Evolutionary conservation across 2,329 filamentous ascomycete species (phyloP).

Genomic region (Pseudogymnoascus sp.): DNA sequence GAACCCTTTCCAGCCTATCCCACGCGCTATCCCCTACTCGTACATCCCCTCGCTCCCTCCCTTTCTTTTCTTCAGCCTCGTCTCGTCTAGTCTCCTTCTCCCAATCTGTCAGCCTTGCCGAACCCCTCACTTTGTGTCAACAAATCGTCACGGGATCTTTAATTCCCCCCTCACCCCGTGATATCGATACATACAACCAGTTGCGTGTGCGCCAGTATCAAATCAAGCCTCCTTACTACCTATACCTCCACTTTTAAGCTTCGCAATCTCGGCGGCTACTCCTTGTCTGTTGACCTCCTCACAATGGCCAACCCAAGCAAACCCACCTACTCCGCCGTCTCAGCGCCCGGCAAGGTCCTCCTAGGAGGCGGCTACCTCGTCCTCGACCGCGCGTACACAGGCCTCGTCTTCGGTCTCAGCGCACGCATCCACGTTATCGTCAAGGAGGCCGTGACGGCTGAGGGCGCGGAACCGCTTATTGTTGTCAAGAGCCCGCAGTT

Average conservation of each 20-base stretch:
- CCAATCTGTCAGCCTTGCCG: too few species aligned
- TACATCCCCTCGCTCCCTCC: too few species aligned
- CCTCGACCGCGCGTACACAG: conserved; percentile 78
- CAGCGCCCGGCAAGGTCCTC: conserved; percentile 92
- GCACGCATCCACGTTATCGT: conserved; percentile 60
- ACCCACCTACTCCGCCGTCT: conserved; percentile 46
- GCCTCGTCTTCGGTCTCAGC: conserved; percentile 59
- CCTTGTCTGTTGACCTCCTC: too few species aligned
- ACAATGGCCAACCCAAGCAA: background rate
- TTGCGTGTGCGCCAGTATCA: background rate
- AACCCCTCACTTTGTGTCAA: too few species aligned
- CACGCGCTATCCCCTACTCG: too few species aligned
- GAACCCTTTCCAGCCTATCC: too few species aligned
- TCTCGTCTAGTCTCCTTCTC: too few species aligned
- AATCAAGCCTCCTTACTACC: background rate
- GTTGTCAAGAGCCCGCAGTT: conserved; percentile 92
- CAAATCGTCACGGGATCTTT: background rate
- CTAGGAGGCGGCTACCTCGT: conserved; percentile 93
- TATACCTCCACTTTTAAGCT: too few species aligned
- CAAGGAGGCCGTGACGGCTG: conserved; percentile 46
- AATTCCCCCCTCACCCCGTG: background rate
- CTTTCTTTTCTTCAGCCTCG: too few species aligned
- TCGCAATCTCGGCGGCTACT: too few species aligned
- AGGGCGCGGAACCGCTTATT: conserved; percentile 36
- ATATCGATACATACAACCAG: background rate